Evolutionary conservation across 352 stramenopile genomes (phyloP).

Genomic region (Phytophthora pistaciae): DNA sequence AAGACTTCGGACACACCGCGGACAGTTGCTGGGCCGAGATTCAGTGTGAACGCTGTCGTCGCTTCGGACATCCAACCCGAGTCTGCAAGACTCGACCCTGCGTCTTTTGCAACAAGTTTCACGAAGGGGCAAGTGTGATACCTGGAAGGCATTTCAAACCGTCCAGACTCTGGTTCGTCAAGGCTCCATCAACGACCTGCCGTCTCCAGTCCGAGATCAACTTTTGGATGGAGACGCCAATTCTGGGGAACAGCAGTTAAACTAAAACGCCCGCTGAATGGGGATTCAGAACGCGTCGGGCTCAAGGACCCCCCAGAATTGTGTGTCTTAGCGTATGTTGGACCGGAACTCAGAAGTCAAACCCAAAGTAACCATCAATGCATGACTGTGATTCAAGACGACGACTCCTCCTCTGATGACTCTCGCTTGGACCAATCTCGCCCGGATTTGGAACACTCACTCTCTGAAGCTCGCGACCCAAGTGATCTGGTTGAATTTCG

Average conservation of each 20-base stretch:
- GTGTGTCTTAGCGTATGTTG: no score
- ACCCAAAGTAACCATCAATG: no score
- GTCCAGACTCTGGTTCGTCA: background rate
- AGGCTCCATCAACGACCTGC: background rate
- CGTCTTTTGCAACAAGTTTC: background rate
- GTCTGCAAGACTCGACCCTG: background rate
- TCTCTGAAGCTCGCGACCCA: background rate
- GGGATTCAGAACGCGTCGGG: no score
- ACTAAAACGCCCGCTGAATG: background rate
- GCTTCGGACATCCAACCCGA: background rate
- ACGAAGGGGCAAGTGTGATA: background rate
- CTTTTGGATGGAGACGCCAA: background rate
- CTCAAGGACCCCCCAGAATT: no score
- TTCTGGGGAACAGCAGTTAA: background rate
- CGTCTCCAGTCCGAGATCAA: background rate
- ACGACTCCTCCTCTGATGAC: background rate
- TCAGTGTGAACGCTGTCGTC: background rate
- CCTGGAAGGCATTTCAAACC: background rate
- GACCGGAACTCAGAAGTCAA: no score
- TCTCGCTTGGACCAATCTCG: no score
- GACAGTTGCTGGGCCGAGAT: background rate
- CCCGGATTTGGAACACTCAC: background rate
- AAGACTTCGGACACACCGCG: background rate
- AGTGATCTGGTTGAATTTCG: background rate
- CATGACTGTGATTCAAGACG: no score